phyloP scores from a whole-genome alignment of 2,329 filamentous ascomycete genomes.

The Gyromitra esculenta region DNA sequence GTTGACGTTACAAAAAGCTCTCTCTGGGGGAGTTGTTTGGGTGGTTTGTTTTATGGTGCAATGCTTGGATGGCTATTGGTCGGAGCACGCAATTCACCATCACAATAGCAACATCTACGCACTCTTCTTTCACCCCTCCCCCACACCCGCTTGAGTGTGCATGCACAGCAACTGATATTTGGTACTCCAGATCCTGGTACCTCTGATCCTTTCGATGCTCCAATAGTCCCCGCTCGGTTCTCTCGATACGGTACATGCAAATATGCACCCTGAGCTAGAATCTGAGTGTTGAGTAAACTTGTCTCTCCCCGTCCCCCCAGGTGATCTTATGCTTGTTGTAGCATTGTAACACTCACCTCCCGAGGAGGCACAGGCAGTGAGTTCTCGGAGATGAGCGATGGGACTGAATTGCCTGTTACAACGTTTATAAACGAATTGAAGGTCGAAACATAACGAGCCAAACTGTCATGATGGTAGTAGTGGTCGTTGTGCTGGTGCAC shows the following conservation, averaged over 20 bases:
- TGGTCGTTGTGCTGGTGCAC: neutral
- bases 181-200: conserved; percentile 4
- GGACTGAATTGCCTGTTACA: neutral
- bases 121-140: neutral
- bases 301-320: neutral
- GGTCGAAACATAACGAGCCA: neutral
- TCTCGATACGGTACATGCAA: neutral
- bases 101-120: neutral
- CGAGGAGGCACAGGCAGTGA: neutral
- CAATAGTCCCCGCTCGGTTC: neutral
- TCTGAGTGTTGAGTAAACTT: neutral
- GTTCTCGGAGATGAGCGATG: neutral
- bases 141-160: neutral
- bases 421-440: neutral
- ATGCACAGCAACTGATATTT: neutral
- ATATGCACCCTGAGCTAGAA: neutral
- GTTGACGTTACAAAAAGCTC: neutral
- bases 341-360: neutral
- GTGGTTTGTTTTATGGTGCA: conserved; percentile 4
- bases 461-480: neutral
- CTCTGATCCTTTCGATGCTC: neutral
- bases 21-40: neutral
- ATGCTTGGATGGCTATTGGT: neutral
- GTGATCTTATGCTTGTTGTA: neutral
- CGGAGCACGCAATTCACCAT: conserved; percentile 8